Evolutionary conservation across 2,329 filamentous ascomycete species (phyloP), one percentile per base, ranked within the genome.

Genomic region (Aphanoascus verrucosus): DNA sequence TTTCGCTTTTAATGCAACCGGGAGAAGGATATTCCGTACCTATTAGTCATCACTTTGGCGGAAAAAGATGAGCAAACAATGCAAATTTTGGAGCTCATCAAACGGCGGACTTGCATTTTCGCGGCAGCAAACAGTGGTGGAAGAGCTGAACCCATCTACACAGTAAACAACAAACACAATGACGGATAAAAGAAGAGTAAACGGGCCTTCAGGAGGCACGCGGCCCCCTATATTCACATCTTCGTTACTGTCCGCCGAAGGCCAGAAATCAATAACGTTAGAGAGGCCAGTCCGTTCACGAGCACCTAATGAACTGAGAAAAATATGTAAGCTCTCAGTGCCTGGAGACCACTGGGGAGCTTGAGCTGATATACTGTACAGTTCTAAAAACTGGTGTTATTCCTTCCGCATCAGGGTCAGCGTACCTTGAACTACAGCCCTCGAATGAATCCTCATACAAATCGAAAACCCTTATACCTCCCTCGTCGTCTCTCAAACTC

Each of bases 301-400:
- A 66, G 76, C 80, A 54, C 74, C 83, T 48, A 82, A 86, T 71
- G 80, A 84, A 60, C 80, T 93, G 58, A 81, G 91, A 64, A 90
- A 88, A 72, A 88, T 94, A 70, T 96, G 88, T 34, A 45, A 32
- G 37, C 41, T n/a, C 32, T 45, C 45, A 20, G 48, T 40, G 34
- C 1, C 15, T 7, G 35, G 17, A 31, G 40, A 47, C 28, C 28
- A 40, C 19, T 37, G 31, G 1, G 15, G 52, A 45, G 58, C 62
- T 57, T 43, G 17, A 49, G 60, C 44, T 48, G 50, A 47, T 62
- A 9, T 28, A 19, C 15, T n/a, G 31, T 35, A 15, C 58, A 94
- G 89, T 91, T 67, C 76, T 97, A 43, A 89, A 93, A 68, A 96
- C 91, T 7, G 89, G 89, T 20, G 80, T 97, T 3, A 90, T 93